These are phyloP conservation scores for Chlorella sp. DNA, from an alignment of 139 green algal genomes.

Conservation along the genomic window DNA sequence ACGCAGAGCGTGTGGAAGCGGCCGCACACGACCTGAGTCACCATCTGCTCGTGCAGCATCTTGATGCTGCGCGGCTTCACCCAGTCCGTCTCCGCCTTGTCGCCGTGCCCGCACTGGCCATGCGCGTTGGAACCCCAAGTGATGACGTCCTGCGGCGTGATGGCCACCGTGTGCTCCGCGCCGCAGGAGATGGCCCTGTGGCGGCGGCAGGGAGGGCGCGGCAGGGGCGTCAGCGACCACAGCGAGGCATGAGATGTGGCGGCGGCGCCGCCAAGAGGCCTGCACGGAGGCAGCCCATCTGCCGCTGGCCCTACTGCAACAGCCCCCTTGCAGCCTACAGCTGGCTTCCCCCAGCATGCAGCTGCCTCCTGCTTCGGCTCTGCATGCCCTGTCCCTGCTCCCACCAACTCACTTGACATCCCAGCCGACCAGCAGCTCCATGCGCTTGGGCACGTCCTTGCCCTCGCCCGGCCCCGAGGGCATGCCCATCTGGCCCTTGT, in stretches of 20 bases:
- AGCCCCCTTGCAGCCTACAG: no score
- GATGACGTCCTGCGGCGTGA: slow-evolving; percentile 78
- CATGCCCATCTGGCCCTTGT: slow-evolving; percentile 59
- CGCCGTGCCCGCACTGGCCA: slow-evolving; percentile 81
- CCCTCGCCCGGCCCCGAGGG: slow-evolving; percentile 37
- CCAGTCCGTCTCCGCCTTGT: slow-evolving; percentile 51
- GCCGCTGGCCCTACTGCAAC: no score
- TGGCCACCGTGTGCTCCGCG: slow-evolving; percentile 76
- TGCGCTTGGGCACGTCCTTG: slow-evolving; percentile 53
- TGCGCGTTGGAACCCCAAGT: slow-evolving; percentile 80
- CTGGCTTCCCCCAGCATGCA: no score
- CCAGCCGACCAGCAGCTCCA: slow-evolving; percentile 60
- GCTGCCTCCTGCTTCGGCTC: not conserved
- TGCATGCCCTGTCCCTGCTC: not conserved
- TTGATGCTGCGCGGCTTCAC: slow-evolving; percentile 61
- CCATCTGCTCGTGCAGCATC: slow-evolving; percentile 63
- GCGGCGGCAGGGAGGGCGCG: not conserved
- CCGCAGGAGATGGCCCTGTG: slow-evolving; percentile 43
- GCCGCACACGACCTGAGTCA: slow-evolving; percentile 75
- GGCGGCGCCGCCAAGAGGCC: no score
- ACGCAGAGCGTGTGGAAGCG: slow-evolving; percentile 78
- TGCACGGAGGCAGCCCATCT: not conserved
- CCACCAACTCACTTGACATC: slow-evolving; percentile 54
- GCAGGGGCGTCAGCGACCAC: no score
- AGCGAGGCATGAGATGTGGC: no score